Base-by-base conservation (phyloP, 2,329 filamentous ascomycete genomes). In the Amylocarpus encephaloides region DNA sequence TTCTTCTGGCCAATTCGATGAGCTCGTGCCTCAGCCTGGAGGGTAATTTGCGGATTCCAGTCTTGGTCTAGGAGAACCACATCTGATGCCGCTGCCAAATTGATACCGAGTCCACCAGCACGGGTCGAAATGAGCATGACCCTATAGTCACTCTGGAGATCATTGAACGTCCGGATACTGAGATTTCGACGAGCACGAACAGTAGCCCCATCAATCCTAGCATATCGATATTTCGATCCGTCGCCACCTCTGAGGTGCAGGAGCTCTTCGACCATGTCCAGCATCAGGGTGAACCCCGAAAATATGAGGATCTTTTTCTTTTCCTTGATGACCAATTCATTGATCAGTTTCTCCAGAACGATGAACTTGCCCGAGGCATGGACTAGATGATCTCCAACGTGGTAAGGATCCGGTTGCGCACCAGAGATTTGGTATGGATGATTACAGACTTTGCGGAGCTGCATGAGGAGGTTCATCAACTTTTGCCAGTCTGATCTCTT, bases 11-110 rank as follows among this genome's bases (percentile, higher is more conserved):
- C 93, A 56, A 98, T 97, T 26, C 93, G 85, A 67, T 98, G 93
- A 10, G 92, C 93, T 58, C 93, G 82, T 32, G 90, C 94, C 38
- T 97, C 76, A 0, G 93, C 93, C 67, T 98, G 93, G 33, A 97
- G 86, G 59, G 97, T 93, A 66, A 97, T 92, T 63, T 98, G 92
- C 0, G 93, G 93, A 55, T 98, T 98, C 73, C 95, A 97, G 64
- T 98, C 93, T 0, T 93, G 92, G 61, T 98, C 93, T 46, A 97
- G 80, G 56, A 98, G 95, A 59, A 98, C 95, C 52, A 98, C 92
- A 0, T 93, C 97, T 62, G 97, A 93, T 2, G 93, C 93, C 7
- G 90, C 94, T 0, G 92, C 92, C 50, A 98, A 76, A 64, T 98
- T 98, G 73, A 98, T 97, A 11, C 93, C 93, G 0, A 98, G 90